Percentiles rank a stretch among this genome's conserved stretches.
Conservation (phyloP, 768 basidiomycete species). For the Chlorophyllum brunneum region DNA sequence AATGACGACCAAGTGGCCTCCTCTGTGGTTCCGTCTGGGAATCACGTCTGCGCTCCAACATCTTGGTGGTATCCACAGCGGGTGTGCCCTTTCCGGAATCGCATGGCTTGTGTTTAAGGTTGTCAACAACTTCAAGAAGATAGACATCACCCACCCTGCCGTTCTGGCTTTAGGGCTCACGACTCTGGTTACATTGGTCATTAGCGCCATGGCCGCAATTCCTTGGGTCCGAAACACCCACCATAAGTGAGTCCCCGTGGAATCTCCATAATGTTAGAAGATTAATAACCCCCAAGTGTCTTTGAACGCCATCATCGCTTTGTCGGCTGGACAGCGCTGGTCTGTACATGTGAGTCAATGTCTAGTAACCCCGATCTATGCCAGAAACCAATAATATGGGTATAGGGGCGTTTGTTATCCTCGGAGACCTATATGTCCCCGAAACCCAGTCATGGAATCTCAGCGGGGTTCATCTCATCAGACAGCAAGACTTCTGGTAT, state of each 20-base stretch:
- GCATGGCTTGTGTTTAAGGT: slow-evolving; percentile 67
- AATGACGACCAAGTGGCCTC: slow-evolving; percentile 52
- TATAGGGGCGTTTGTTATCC: slow-evolving; percentile 61
- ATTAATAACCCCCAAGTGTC: slow-evolving; percentile 36
- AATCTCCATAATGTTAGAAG: neutral
- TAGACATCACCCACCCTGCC: slow-evolving; percentile 46
- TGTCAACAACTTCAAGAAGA: slow-evolving; percentile 48
- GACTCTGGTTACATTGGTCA: slow-evolving; percentile 50
- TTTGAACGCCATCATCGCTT: slow-evolving; percentile 82
- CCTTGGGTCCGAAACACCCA: slow-evolving; percentile 80
- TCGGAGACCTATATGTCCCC: slow-evolving; percentile 60
- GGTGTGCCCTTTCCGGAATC: slow-evolving; percentile 68
- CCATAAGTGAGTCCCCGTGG: slow-evolving; percentile 57
- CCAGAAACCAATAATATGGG: slow-evolving; percentile 1
- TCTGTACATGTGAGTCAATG: slow-evolving; percentile 38
- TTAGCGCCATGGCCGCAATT: slow-evolving; percentile 63
- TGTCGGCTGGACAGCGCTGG: slow-evolving; percentile 66
- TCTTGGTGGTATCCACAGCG: slow-evolving; percentile 77
- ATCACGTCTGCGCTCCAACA: slow-evolving; percentile 78
- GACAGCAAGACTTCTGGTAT: slow-evolving; percentile 78
- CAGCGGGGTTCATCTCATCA: slow-evolving; percentile 49
- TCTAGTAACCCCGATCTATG: neutral
- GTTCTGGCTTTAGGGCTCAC: slow-evolving; percentile 60
- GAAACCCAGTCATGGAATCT: slow-evolving; percentile 53
- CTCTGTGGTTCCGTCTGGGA: slow-evolving; percentile 65